phyloP scores from a whole-genome alignment of 805 yeast species.

The Huiozyma sinensis region DNA sequence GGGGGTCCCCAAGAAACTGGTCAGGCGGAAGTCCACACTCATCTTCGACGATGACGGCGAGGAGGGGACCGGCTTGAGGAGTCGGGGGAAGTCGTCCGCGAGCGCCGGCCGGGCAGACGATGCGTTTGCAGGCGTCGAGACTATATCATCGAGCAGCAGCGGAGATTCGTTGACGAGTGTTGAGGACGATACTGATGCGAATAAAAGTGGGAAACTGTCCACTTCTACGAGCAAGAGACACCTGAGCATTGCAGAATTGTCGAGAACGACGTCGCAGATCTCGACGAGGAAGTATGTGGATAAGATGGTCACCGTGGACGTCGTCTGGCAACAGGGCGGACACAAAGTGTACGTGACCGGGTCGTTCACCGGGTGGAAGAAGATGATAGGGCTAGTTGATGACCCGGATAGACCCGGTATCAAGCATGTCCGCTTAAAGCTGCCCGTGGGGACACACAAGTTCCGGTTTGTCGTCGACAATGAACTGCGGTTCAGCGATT shows the following conservation, averaged over 20 bases:
- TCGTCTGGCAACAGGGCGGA: constrained; percentile 95
- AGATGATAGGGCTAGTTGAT: constrained; percentile 75
- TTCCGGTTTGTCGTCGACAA: constrained; percentile 89
- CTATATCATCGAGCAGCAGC: no score
- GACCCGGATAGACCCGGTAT: constrained; percentile 22
- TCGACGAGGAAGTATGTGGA: constrained; percentile 17
- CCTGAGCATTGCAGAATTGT: neutral
- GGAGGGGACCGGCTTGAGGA: no score
- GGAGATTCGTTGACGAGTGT: no score
- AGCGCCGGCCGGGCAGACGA: no score
- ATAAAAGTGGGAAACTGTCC: neutral
- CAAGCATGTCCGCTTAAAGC: constrained; percentile 56
- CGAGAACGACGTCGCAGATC: neutral
- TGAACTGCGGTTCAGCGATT: constrained; percentile 78
- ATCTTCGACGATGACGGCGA: no score
- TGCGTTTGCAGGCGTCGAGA: no score
- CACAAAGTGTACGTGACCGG: constrained; percentile 91
- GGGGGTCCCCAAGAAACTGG: no score
- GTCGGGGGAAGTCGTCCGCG: no score
- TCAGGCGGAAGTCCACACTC: no score
- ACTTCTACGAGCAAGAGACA: neutral
- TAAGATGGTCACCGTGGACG: constrained; percentile 43
- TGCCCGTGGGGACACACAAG: constrained; percentile 85
- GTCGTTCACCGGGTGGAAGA: constrained; percentile 94
- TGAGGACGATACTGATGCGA: no score